Evolutionary conservation across 1,284 basidiomycete genomes (phyloP).

Genomic region (Schizopora paradoxa): DNA sequence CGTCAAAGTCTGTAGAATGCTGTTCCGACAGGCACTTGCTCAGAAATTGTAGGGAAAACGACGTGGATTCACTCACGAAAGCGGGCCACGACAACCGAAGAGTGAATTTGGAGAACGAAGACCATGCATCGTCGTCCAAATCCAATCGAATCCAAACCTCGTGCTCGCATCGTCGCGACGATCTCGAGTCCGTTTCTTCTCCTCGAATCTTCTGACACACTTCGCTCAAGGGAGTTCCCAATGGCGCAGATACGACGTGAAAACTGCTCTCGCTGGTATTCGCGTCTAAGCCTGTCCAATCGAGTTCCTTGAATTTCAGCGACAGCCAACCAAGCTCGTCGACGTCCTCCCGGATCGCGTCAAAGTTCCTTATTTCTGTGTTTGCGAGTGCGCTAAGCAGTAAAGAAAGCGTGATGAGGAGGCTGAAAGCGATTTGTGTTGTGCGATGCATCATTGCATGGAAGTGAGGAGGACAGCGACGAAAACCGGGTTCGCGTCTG

Average conservation of each 20-base stretch:
- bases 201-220: slow-evolving; percentile 29
- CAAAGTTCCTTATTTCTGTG: slow-evolving; percentile 64
- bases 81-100: slow-evolving; percentile 63
- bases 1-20: slow-evolving; percentile 28
- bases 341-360: slow-evolving; percentile 26
- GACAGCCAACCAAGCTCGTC: slow-evolving; percentile 34
- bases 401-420: too few species aligned
- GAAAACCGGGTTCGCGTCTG: too few species aligned
- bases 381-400: too few species aligned
- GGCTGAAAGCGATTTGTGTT: too few species aligned
- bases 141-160: slow-evolving; percentile 6
- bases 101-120: slow-evolving; percentile 45
- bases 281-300: slow-evolving; percentile 28
- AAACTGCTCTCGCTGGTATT: slow-evolving; percentile 29
- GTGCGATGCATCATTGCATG: too few species aligned
- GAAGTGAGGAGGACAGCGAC: too few species aligned
- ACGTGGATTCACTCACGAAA: slow-evolving; percentile 42
- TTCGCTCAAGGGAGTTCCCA: slow-evolving; percentile 32
- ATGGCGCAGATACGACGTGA: slow-evolving; percentile 39
- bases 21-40: slow-evolving; percentile 9
- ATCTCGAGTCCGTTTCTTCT: background rate
- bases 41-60: background rate
- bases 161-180: background rate
- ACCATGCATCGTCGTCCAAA: slow-evolving; percentile 43
- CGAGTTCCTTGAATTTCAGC: slow-evolving; percentile 27